phyloP scores from a whole-genome alignment of 2,329 filamentous ascomycete species.

The Ophiostoma himal-ulmi region DNA sequence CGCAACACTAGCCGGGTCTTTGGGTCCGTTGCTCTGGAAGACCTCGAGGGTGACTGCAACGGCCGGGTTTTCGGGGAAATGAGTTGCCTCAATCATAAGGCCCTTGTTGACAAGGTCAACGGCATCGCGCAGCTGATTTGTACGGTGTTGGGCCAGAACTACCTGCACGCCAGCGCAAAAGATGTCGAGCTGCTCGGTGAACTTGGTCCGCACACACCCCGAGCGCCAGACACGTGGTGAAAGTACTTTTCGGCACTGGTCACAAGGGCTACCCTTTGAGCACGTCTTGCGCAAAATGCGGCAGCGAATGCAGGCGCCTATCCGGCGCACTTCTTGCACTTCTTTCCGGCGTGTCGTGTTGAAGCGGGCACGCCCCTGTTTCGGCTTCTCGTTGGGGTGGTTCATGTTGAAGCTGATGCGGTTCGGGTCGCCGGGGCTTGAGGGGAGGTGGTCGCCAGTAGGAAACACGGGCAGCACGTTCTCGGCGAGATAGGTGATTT shows the following conservation, averaged over 20 bases:
- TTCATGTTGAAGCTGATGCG: constrained; percentile 52
- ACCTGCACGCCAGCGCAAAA: constrained; percentile 60
- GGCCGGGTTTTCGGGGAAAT: constrained; percentile 43
- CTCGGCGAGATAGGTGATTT: constrained; percentile 47
- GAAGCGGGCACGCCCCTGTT: constrained; percentile 53
- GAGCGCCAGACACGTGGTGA: constrained; percentile 60
- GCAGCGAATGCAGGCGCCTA: constrained; percentile 61
- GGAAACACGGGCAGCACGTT: constrained; percentile 29
- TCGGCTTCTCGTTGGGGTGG: constrained; percentile 43
- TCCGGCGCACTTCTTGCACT: constrained; percentile 59
- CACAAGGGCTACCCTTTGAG: constrained; percentile 57
- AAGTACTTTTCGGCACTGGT: constrained; percentile 58
- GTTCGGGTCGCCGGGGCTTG: constrained; percentile 27
- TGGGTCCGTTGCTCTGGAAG: constrained; percentile 36
- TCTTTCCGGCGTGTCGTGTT: constrained; percentile 55
- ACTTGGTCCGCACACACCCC: constrained; percentile 56
- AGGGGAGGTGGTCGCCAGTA: constrained; percentile 19
- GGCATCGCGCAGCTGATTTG: constrained; percentile 50
- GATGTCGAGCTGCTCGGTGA: constrained; percentile 56
- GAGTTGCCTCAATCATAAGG: constrained; percentile 51
- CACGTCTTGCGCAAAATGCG: constrained; percentile 62
- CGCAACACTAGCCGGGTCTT: constrained; percentile 26
- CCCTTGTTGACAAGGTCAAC: constrained; percentile 46
- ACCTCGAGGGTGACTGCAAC: constrained; percentile 42
- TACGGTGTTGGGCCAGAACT: constrained; percentile 54